Evolutionary conservation across 2,329 filamentous ascomycete genomes (phyloP).

Genomic region (Blumeria graminis): DNA sequence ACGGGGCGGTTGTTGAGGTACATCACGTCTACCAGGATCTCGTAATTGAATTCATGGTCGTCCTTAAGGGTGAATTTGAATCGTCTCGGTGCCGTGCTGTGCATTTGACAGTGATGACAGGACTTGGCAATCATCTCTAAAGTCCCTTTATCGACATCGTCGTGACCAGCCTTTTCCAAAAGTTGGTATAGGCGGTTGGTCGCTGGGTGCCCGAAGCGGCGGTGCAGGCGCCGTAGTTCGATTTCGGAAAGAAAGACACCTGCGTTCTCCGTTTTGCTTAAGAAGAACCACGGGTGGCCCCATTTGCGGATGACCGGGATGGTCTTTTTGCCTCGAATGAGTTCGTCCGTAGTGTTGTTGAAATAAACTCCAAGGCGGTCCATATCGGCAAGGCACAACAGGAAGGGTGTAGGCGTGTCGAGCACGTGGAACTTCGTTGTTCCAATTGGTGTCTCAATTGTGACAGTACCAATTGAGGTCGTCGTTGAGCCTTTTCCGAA

Average conservation of each 20-base stretch:
- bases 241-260: not conserved
- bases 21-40: conserved; percentile 2
- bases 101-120: conserved; percentile 1
- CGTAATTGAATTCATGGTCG: conserved; percentile 2
- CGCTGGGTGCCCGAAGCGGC: not conserved
- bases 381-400: not conserved
- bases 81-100: not conserved
- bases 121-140: not conserved
- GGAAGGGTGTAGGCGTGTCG: not conserved
- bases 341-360: not conserved
- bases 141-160: not conserved
- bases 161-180: not conserved
- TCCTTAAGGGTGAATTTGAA: conserved; percentile 2
- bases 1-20: conserved; percentile 1
- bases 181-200: not conserved
- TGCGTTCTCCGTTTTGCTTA: not conserved
- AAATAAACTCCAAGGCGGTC: not conserved
- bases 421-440: not conserved
- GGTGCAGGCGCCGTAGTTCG: not conserved
- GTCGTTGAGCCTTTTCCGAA: not conserved
- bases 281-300: not conserved
- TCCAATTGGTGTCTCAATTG: not conserved
- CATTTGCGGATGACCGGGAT: not conserved
- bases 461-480: not conserved
- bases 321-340: not conserved